These are phyloP conservation scores for Copromyces sp. DNA, from an alignment of 495 filamentous ascomycete genomes.

Conservation along the genomic window DNA sequence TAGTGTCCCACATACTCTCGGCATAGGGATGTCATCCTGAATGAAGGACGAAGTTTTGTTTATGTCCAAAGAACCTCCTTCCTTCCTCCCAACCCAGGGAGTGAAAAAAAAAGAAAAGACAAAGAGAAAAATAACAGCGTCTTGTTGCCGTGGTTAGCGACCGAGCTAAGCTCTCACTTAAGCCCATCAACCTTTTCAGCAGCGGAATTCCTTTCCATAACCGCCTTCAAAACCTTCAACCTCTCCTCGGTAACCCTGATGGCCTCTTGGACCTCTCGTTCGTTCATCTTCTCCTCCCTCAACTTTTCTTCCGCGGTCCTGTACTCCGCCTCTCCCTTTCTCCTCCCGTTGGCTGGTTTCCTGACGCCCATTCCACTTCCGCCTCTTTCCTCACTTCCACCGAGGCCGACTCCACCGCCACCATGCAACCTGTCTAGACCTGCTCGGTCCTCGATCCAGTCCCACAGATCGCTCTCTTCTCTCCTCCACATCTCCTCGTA, in stretches of 20 bases:
- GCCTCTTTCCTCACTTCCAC: slow-evolving; percentile 9
- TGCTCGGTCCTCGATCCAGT: slow-evolving; percentile 86
- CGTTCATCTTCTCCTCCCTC: slow-evolving; percentile 61
- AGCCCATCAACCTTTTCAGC: background rate
- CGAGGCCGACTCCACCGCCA: slow-evolving; percentile 17
- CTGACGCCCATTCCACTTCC: slow-evolving; percentile 18
- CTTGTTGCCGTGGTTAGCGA: background rate
- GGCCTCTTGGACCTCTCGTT: slow-evolving; percentile 73
- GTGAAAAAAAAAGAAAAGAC: background rate
- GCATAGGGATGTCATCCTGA: background rate
- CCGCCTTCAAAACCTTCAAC: slow-evolving; percentile 61
- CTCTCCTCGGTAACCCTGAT: slow-evolving; percentile 78
- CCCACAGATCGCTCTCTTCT: slow-evolving; percentile 89
- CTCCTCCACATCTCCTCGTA: slow-evolving; percentile 90
- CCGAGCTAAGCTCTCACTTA: background rate
- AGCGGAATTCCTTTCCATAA: slow-evolving; percentile 44
- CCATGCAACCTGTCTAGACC: slow-evolving; percentile 58
- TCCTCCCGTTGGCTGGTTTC: background rate
- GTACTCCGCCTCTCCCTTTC: slow-evolving; percentile 30
- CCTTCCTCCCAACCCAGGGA: background rate
- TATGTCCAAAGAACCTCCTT: background rate
- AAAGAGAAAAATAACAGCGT: background rate
- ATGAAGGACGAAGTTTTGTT: background rate
- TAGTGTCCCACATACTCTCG: background rate
- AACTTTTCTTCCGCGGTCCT: slow-evolving; percentile 44